These are phyloP conservation scores for Phytopythium vexans DNA, from an alignment of 352 stramenopile genomes.

Conservation along the genomic window DNA sequence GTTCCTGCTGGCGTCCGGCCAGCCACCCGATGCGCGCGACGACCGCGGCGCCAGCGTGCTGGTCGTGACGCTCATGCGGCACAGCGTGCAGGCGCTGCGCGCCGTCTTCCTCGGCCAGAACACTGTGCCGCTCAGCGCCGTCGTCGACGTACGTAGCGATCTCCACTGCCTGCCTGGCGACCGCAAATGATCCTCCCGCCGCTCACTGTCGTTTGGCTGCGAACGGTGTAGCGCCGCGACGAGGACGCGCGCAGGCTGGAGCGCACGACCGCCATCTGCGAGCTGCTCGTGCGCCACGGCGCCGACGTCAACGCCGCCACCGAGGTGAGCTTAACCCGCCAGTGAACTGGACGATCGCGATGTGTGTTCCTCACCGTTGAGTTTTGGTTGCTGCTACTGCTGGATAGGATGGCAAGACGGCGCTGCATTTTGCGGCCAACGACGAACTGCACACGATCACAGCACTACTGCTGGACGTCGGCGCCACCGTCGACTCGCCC, in stretches of 20 bases:
- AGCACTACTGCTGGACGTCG: constrained; percentile 22
- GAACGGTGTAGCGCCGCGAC: constrained; percentile 16
- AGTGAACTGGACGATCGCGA: neutral
- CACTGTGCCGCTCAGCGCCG: constrained; percentile 25
- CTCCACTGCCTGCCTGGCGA: neutral
- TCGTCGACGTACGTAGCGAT: constrained; percentile 23
- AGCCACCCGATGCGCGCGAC: constrained; percentile 21
- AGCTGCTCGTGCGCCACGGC: constrained; percentile 22
- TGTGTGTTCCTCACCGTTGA: neutral
- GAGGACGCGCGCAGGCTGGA: constrained; percentile 23
- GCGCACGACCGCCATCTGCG: constrained; percentile 22
- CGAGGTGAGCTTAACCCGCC: neutral
- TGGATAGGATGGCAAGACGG: constrained; percentile 22
- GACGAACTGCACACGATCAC: constrained; percentile 26
- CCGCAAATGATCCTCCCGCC: too few species aligned
- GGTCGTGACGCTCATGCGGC: constrained; percentile 28
- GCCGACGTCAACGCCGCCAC: constrained; percentile 19
- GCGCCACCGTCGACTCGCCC: constrained; percentile 22
- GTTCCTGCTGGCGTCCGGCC: constrained; percentile 21
- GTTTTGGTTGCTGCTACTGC: neutral
- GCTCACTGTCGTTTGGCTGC: neutral
- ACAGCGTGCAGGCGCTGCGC: constrained; percentile 34
- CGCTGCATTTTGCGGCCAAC: constrained; percentile 28
- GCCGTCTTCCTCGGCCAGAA: constrained; percentile 25
- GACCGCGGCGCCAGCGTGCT: constrained; percentile 23